A percentile compares a stretch with the other conserved stretches of the same genome.
Conservation (phyloP, 2,329 filamentous ascomycete species). For the Penicillium sp. region DNA sequence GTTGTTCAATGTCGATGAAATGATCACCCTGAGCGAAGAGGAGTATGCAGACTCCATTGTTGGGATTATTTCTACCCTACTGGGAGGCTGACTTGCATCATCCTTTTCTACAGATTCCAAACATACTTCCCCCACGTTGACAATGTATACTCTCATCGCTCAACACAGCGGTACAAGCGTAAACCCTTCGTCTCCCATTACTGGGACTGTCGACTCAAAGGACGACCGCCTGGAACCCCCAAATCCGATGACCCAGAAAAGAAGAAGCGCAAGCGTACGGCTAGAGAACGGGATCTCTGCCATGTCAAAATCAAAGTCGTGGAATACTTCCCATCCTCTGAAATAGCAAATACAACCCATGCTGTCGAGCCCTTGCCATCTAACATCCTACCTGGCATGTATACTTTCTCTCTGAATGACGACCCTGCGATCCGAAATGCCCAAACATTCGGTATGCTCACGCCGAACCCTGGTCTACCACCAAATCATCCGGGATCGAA, state of each 20-base stretch:
- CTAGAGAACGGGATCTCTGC: conserved; percentile 74
- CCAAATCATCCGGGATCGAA: conserved; percentile 47
- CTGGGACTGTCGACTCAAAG: conserved; percentile 80
- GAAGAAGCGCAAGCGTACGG: conserved; percentile 75
- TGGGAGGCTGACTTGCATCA: not conserved
- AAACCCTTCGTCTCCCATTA: conserved; percentile 82
- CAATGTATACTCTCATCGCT: conserved; percentile 81
- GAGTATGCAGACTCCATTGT: conserved; percentile 52
- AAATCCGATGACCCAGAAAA: conserved; percentile 77
- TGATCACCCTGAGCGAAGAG: conserved; percentile 69
- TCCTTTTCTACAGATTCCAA: conserved; percentile 56
- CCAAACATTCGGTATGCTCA: conserved; percentile 44
- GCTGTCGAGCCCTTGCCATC: conserved; percentile 19
- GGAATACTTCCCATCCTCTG: conserved; percentile 62
- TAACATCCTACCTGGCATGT: conserved; percentile 22
- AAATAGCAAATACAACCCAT: conserved; percentile 21
- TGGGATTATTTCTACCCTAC: conserved; percentile 1
- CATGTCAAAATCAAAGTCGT: conserved; percentile 86
- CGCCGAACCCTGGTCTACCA: conserved; percentile 39
- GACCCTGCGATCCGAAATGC: conserved; percentile 9
- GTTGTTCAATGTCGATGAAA: conserved; percentile 72
- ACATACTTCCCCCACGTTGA: conserved; percentile 81
- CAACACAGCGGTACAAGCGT: conserved; percentile 75
- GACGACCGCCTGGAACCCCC: conserved; percentile 71
- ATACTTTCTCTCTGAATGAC: conserved; percentile 20